Base-by-base conservation (phyloP, 768 basidiomycete genomes). In the Auricularia cornea region DNA sequence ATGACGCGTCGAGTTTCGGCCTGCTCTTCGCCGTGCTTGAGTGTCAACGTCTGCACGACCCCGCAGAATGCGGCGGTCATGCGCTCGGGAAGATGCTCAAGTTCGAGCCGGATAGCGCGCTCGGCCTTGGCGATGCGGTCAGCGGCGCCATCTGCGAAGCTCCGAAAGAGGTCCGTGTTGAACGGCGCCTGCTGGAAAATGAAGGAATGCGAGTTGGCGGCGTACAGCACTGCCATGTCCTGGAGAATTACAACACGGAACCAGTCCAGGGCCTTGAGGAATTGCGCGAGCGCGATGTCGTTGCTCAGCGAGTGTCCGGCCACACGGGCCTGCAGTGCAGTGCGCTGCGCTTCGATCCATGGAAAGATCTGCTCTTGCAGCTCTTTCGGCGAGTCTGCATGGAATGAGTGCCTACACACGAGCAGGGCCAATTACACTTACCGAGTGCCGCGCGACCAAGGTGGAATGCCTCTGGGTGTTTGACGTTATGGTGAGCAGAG, bases 191-290 rank as follows among this genome's bases (percentile, higher is more conserved):
- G 72, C 1, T 66, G 59, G 59, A 73, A 77, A 2, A 77, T 40
- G 0, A 66, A 35, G 11, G 63, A 54, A 3, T 67, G n/a, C 0
- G 74, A 72, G 60, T 73, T 38, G 0, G 59, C 31, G 0, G 40
- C 29, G 38, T 61, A 75, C 0, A 78, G 66, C n/a, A 76, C 59
- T 2, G 76, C 76, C 1, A 67, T 64, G 60, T 78, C 76, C 68
- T 78, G 74, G 4, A 78, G 68, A 1, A 78, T 64, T n/a, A 77
- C 68, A 2, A 32, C 59, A 10, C 66, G 70, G 0, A 77, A 60
- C 63, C 69, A 67, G 1, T 54, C 10, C 1, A 79, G 64, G 1
- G 76, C 44, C 0, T 60, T 38, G 1, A 73, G 70, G 60, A 77
- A 75, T 26, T 72, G 57, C 10, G 66, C 67, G 1, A 76, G 65